Evolutionary conservation across 768 basidiomycete species (phyloP), one percentile per base, ranked within the genome.

Genomic region (Imleria badia): DNA sequence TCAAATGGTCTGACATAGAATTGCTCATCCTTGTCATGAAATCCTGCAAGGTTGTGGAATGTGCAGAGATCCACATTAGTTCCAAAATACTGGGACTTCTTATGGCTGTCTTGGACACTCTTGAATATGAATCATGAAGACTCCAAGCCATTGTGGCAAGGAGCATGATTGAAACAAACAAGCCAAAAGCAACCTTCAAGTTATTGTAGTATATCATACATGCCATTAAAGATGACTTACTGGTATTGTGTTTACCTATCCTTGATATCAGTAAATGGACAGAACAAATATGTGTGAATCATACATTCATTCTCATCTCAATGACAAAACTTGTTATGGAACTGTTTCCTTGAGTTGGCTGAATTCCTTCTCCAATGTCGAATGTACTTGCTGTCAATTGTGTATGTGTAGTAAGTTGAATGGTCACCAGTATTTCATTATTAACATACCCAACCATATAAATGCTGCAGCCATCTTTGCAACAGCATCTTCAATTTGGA

Each of bases 391-490:
- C 45, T 45, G 4, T 31, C n/a, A 17, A n/a, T 19, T 22, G 3
- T 19, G 11, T 2, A 19, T 33, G 26, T 6, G 6, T 26, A 6
- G 26, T 26, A 6, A 26, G 26, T 26, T 4, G 26, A 26, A 26
- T 26, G n/a, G n/a, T 26, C 26, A 26, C 6, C 26, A 26, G 4
- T 26, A 26, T 26, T 26, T 26, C 26, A 26, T 6, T 23, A 11
- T 43, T 8, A 1, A 33, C 44, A 57, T 23, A 57, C 59, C 51
- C 15, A 53, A 13, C 58, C 58, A 59, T 13, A 59, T 36, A 13
- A 39, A 33, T 38, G 34, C 29, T 8, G 59, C 55, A 42, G 51
- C 26, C 3, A 33, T 12, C 9, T 46, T 23, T 35, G 51, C 51
- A 12, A 57, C 9, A 13, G 45, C 45, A 57, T 42, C 29, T 38